Percentiles rank a stretch among this genome's conserved stretches.
Conservation (phyloP, 768 basidiomycete species). For the Pholiota conissans region DNA sequence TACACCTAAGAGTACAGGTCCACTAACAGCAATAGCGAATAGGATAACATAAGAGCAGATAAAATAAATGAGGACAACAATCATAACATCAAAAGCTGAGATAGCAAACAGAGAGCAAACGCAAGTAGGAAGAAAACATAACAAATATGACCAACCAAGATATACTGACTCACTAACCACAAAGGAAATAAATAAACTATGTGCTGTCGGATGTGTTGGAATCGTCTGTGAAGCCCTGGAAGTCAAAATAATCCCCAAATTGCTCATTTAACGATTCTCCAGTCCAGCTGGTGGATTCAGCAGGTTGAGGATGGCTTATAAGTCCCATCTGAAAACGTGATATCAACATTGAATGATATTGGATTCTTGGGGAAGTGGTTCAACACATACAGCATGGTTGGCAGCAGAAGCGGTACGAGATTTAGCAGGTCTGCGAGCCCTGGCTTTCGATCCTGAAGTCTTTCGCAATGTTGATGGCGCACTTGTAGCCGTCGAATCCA, state of each 20-base stretch:
- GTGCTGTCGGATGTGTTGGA: not conserved
- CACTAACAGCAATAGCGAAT: not conserved
- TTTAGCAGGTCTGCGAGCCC: not conserved
- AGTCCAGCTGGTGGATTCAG: conserved; percentile 16
- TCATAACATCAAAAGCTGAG: not conserved
- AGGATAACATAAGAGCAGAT: not conserved
- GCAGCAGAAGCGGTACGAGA: not conserved
- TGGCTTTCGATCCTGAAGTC: not conserved
- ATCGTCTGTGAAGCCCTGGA: not conserved
- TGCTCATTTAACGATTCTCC: not conserved
- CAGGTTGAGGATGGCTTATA: conserved; percentile 5
- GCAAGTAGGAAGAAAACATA: not conserved
- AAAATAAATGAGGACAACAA: not conserved
- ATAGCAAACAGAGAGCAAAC: not conserved
- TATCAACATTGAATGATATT: not conserved
- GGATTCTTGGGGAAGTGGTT: not conserved
- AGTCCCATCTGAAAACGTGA: conserved; percentile 1
- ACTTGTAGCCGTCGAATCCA: not conserved
- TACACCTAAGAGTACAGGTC: no score
- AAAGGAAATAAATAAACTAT: no score
- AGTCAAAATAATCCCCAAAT: not conserved
- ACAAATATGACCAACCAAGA: not conserved
- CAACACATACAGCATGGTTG: not conserved
- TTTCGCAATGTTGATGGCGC: not conserved
- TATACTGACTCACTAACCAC: no score